Evolutionary conservation across 257 asterid genomes (phyloP), one percentile per base, ranked within the genome.

Genomic region (Lavandula angustifolia): DNA sequence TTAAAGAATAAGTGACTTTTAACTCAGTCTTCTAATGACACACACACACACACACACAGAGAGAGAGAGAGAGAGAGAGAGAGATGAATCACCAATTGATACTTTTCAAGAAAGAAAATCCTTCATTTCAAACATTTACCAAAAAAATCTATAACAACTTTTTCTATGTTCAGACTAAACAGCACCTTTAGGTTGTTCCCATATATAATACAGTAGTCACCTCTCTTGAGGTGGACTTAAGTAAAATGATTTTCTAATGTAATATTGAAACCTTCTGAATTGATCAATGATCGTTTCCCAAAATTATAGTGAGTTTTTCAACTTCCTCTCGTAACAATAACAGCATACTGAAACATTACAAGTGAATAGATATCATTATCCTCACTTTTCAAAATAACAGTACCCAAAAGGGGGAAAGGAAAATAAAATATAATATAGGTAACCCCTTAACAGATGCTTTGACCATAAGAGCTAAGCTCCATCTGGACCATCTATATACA

Each of bases 301-400:
- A 50, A 50, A 43, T 33, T 40, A 52, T 33, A 56, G 33, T n/a
- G 14, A 33, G 14, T 4, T 13, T 69, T 40, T 34, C 53, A 14
- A 49, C 54, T 41, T 33, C 61, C 16, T 41, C 68, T 49, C 41
- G 50, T 48, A 13, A 22, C n/a, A 37, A n/a, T 47, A 67, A 34
- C 51, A 32, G 17, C 66, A 17, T 8, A n/a, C 10, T 47, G 50
- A 46, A 11, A 46, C 3, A 11, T 16, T 12, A 41, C 33, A 47
- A 55, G 27, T 22, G 49, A 13, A 52, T 66, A 56, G 13, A 34
- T 59, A 62, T 44, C 29, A 10, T 43, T 4, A n/a, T 50, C 38
- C 51, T 17, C 1, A 37, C 17, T 35, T 47, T 37, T 48, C 43
- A 44, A 68, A 18, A 47, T 47, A 33, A 12, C 11, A 22, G 11